A percentile compares a stretch with the other conserved stretches of the same genome.
These are phyloP conservation scores for Sporisorium iseilematis-ciliati DNA, from an alignment of 1,284 basidiomycete species.

Conservation along the genomic window DNA sequence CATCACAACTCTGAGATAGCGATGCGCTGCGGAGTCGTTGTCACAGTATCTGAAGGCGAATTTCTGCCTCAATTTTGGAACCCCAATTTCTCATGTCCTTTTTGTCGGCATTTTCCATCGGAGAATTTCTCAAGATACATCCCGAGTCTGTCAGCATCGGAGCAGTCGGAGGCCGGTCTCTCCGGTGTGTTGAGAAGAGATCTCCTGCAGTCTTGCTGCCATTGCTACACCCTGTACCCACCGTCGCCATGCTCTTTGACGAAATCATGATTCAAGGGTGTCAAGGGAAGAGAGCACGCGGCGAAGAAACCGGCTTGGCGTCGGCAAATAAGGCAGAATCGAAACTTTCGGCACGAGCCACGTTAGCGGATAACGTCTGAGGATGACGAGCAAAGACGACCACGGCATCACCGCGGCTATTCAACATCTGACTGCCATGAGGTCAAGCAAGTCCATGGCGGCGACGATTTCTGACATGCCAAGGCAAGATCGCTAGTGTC, in stretches of 20 bases:
- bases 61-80: background rate
- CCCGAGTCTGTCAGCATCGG: too few relatives aligned
- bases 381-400: conserved; percentile 8
- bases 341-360: too few relatives aligned
- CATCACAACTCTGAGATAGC: background rate
- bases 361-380: too few relatives aligned
- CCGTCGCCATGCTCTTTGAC: background rate
- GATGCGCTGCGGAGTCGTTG: background rate
- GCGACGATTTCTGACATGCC: too few relatives aligned
- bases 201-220: background rate
- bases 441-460: background rate
- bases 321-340: conserved; percentile 1
- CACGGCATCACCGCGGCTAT: conserved; percentile 9
- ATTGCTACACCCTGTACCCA: background rate
- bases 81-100: background rate
- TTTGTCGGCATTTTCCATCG: background rate
- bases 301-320: too few relatives aligned
- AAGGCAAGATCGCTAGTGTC: too few relatives aligned
- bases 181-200: background rate
- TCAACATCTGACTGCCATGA: background rate
- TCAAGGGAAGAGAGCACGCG: background rate
- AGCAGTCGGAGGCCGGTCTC: background rate
- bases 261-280: background rate
- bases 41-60: background rate
- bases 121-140: background rate